Base-by-base conservation (phyloP, 2,329 filamentous ascomycete species). In the Clarireedia paspali region DNA sequence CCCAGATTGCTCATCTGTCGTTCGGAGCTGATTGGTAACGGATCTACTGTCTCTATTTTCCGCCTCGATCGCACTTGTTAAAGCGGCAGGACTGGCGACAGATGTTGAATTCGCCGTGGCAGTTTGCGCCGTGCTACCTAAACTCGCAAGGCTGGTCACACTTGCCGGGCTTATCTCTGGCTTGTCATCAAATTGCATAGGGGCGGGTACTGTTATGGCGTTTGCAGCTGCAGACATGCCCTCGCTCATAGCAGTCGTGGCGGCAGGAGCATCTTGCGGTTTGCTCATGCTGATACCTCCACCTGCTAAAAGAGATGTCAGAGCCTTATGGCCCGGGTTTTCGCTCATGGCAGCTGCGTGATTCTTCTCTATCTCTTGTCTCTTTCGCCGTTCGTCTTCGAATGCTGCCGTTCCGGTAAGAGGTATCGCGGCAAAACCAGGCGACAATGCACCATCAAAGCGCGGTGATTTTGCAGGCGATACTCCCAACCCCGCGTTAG, bases 261-360 rank as follows among this genome's bases (percentile, higher is more conserved):
- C 62, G 26, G 59, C 46, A 2, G 77, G 75, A 60, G 74, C 75
- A 67, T 83, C 80, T 55, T 76, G 72, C n/a, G 78, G 72, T 57
- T 78, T 79, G 67, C 78, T 82, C 72, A 83, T 78, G 23, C 73
- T 72, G 68, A 80, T 75, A 24, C 75, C 74, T 55, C 72, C 75
- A 46, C 76, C 76, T 38, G 79, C 77, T 72, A 83, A 75, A 48
- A 84, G 71, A 20, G 78, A 78, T 23, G 75, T 73, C 30, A 84
- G 70, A 34, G 75, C 78, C 57, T 72, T 75, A 53, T 80, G 78
- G n/a, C 73, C 73, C 20, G 79, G 76, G 53, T 81, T 80, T 42
- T 81, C 77, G 66, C 74, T 81, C 50, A 72, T 74, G 38, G 73
- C 73, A 50, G 56, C 47, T 24, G 55, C 50, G 38, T 73, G 72